Percentiles rank a stretch among this genome's conserved stretches.
These are phyloP conservation scores for Chalciporus pseudorubinellus DNA, from an alignment of 768 basidiomycete species.

Conservation along the genomic window DNA sequence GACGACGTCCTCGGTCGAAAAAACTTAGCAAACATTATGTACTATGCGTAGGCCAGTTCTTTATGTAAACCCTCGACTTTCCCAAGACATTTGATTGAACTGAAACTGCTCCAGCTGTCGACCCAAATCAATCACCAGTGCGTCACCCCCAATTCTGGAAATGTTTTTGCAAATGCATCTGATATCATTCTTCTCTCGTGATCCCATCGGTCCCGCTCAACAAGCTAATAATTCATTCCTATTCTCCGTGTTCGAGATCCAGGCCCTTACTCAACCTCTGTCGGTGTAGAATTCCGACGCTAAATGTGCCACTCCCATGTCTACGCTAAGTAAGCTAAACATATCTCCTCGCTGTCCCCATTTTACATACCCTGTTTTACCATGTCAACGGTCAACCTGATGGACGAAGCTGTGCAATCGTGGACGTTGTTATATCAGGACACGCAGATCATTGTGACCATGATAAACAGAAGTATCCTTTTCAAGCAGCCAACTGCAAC, in stretches of 20 bases:
- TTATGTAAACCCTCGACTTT: slow-evolving; percentile 31
- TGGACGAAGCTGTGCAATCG: slow-evolving; percentile 11
- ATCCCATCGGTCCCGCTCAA: too few species aligned
- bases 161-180: neutral
- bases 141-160: neutral
- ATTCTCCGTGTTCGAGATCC: too few species aligned
- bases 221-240: neutral
- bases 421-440: neutral
- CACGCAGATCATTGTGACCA: too few species aligned
- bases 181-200: too few species aligned
- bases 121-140: too few species aligned
- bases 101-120: slow-evolving; percentile 4
- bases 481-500: too few species aligned
- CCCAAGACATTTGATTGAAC: slow-evolving; percentile 15
- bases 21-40: slow-evolving; percentile 18
- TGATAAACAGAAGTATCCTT: too few species aligned
- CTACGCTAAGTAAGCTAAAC: neutral
- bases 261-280: too few species aligned
- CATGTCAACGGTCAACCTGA: neutral
- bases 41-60: slow-evolving; percentile 5
- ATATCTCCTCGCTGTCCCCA: slow-evolving; percentile 18
- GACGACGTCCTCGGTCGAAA: slow-evolving; percentile 1
- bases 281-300: neutral
- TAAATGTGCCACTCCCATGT: neutral
- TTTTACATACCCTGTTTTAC: neutral